Base-by-base conservation (phyloP, 148 eudicot species). In the Persicaria tinctoria region DNA sequence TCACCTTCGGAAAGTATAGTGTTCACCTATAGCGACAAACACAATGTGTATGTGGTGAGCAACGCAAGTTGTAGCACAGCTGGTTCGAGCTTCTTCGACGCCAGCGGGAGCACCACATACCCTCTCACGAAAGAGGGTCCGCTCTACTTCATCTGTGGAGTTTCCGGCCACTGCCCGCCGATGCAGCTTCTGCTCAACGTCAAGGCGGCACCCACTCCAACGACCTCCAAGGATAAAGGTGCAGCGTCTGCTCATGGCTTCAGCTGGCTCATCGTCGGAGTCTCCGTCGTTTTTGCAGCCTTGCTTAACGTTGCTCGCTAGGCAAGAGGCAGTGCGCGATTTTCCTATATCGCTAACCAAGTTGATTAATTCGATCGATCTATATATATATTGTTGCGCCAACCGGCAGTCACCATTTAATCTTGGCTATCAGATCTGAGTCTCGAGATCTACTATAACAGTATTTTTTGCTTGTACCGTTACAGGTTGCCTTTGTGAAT, bases 281-380 rank as follows among this genome's bases (percentile, higher is more conserved):
- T 80, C 12, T 71, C 74, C 0, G 32, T 80, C 47, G 82, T 73
- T 64, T 50, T 79, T 41, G 84, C 62, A n/a, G 63, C 76, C 16
- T 4, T 84, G 57, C 51, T 82, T 75, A 57, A 13, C 6, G 10
- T 57, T 4, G 9, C 38, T 23, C 12, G 71, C 86, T 86, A 84
- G 87, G 86, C 56, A 44, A 84, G 87, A 82, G 87, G 82, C 87
- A 86, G 87, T n/a, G 71, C 27, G 4, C 32, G 27, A 0, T 13
- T 49, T 44, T 38, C 10, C 6, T 4, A 20, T 57, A 16, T 57
- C 23, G 8, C 27, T 5, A 23, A n/a, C 63, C 8, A 57, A 6
- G 53, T 8, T 57, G 2, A 2, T 8, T 57, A 0, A 2, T 32
- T 32, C 41, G 27, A 23, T 23, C 27, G 27, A 23, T 23, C 27